These are phyloP conservation scores for Crassisporium funariophilum DNA, from an alignment of 768 basidiomycete genomes.

Conservation along the genomic window DNA sequence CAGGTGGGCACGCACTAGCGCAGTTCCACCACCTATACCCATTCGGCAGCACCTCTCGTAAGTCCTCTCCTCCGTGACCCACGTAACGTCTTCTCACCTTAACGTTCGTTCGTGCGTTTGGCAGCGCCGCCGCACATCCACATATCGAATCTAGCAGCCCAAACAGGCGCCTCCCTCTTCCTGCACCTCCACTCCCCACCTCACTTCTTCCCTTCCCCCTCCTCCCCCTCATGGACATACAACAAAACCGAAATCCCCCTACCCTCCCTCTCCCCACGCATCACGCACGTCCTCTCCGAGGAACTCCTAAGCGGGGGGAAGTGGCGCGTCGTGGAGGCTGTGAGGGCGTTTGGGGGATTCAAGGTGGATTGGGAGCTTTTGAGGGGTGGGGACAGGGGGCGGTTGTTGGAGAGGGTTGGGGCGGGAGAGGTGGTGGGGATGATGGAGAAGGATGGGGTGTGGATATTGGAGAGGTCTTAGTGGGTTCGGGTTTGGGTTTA, in stretches of 20 bases:
- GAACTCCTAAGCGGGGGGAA: conserved; percentile 17
- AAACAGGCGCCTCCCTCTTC: conserved; percentile 91
- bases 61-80: neutral
- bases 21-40: conserved; percentile 58
- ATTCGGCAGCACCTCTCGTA: conserved; percentile 21
- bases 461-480: conserved; percentile 54
- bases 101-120: neutral
- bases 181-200: conserved; percentile 69
- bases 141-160: conserved; percentile 82
- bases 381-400: conserved; percentile 10
- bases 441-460: conserved; percentile 43
- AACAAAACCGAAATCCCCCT: conserved; percentile 78
- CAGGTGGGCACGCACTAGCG: conserved; percentile 77
- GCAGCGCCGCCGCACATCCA: conserved; percentile 55
- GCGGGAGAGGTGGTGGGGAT: conserved; percentile 39
- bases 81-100: neutral
- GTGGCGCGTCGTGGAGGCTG: conserved; percentile 47
- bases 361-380: conserved; percentile 28
- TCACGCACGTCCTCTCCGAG: conserved; percentile 65
- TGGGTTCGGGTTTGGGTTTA: too few relatives aligned
- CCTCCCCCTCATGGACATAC: conserved; percentile 59
- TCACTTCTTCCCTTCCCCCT: conserved; percentile 26
- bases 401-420: conserved; percentile 21
- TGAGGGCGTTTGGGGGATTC: conserved; percentile 48
- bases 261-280: conserved; percentile 37